Evolutionary conservation across 257 asterid genomes (phyloP), one percentile per base, ranked within the genome.

Genomic region (Solanum pennellii): DNA sequence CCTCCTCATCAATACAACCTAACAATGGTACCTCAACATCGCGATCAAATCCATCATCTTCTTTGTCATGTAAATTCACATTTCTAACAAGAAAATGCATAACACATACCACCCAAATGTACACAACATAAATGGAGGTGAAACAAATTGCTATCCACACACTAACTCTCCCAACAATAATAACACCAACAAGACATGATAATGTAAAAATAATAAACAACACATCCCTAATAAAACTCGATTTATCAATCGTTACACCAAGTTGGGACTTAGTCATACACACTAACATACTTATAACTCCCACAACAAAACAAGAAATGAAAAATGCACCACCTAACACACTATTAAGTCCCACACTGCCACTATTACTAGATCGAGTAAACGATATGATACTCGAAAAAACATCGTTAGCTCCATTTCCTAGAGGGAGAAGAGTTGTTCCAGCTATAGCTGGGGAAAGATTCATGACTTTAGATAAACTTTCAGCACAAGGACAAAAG

Each of bases 301-400:
- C 98, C 4, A 94, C 95, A 1, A 96, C 99, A n/a, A 94, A 91
- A 76, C 98, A 91, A 0, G 95, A 90, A 6, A 96, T 88, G 92
- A 96, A 96, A 11, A 96, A 90, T 1, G 97, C 98, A 8, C 98
- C 99, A 6, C 99, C 99, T 21, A 95, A 89, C 21, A 96, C 95
- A 31, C 98, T 89, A 86, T 92, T 94, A 25, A 95, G 88, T 21
- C 99, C 98, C 45, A 94, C 95, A 20, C 90, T 96, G 1, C 91
- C 96, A 56, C 92, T 93, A 31, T 15, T 71, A 5, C 91, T 90
- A 9, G 96, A 89, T 33, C 90, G 89, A 8, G 94, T 92, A 39
- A 94, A 94, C 2, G 98, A 92, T 6, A 94, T 93, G 21, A 94
- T 88, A 83, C 96, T 92, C 0, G 98, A 84, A 69, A 96, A 94